Evolutionary conservation across 2,329 filamentous ascomycete species (phyloP), one percentile per base, ranked within the genome.

Genomic region (Pestalotiopsis sp.): DNA sequence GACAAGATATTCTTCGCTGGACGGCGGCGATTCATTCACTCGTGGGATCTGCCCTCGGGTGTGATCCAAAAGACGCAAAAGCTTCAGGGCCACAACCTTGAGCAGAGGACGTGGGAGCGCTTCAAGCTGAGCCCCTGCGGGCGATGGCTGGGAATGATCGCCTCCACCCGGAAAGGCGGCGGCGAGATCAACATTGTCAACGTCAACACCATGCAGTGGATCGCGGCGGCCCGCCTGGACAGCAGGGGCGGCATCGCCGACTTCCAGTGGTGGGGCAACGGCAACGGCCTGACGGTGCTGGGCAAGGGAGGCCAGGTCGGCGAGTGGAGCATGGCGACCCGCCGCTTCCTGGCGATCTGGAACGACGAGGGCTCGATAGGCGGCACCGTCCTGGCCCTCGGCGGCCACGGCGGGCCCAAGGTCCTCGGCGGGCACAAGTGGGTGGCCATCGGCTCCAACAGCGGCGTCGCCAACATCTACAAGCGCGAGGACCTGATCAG

Each of bases 381-480:
- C 66, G 95, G 92, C 13, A 97, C 94, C 0, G 92, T 93, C 20
- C 83, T 99, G 66, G 88, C 90, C 2, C 86, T 98, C 3, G 95
- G 96, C 41, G 93, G 92, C 0, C 84, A 85, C 36, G 84, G 85
- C 76, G 91, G 91, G 0, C 87, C 90, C 9, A 77, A 78, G 3
- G 81, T 82, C 59, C 82, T 95, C 3, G 95, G 95, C 31, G 91
- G 91, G 3, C 93, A 97, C 80, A 87, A 93, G 68, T 99, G 95
- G 94, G 89, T 98, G 14, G 94, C 93, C 0, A 85, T 98, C 58
- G 96, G 96, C 12, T 95, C 92, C 69, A 92, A 89, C 71, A 94
- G 90, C 70, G 96, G 96, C 69, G 93, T 99, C 68, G 90, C 97
- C 68, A 98, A 98, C 80, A 86, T 99, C 70, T 99, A 99, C 82